Conservation (phyloP, 2,329 filamentous ascomycete genomes). For the Camptophora hylomeconis region DNA sequence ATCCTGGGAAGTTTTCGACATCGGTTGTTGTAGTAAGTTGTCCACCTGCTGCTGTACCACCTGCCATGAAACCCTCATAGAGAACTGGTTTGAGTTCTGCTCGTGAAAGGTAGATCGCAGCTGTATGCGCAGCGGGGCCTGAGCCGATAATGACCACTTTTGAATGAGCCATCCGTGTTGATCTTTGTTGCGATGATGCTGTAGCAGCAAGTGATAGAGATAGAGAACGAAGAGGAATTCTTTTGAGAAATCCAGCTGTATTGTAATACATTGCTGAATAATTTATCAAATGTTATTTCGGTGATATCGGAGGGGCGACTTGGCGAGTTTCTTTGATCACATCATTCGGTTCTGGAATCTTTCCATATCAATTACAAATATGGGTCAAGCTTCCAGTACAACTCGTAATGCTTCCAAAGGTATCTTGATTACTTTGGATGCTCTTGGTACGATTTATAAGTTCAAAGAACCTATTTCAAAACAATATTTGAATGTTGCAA, state of each 20-base stretch:
- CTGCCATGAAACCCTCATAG: conserved; percentile 96
- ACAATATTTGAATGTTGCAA: conserved; percentile 28
- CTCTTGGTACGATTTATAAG: conserved; percentile 32
- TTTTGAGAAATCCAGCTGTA: too few relatives aligned
- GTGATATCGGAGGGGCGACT: too few relatives aligned
- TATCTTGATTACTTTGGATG: conserved; percentile 32
- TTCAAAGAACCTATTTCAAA: conserved; percentile 26
- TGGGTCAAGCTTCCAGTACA: conserved; percentile 2
- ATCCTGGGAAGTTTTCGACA: conserved; percentile 95
- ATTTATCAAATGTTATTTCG: too few relatives aligned
- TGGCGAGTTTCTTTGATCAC: too few relatives aligned
- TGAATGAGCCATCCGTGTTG: too few relatives aligned
- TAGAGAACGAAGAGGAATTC: conserved; percentile 56
- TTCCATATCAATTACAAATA: too few relatives aligned
- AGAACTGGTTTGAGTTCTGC: conserved; percentile 90
- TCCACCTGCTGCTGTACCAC: conserved; percentile 88
- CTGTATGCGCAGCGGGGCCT: conserved; percentile 92
- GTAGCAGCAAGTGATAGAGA: conserved; percentile 64
- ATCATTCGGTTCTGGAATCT: too few relatives aligned
- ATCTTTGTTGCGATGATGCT: too few relatives aligned
- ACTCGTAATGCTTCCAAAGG: background rate
- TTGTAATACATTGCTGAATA: too few relatives aligned
- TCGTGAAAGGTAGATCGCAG: conserved; percentile 87
- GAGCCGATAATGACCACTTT: conserved; percentile 57
- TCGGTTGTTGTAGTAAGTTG: conserved; percentile 98